These are phyloP conservation scores for Curvularia eragrostidis DNA, from an alignment of 2,329 filamentous ascomycete genomes.

Conservation along the genomic window DNA sequence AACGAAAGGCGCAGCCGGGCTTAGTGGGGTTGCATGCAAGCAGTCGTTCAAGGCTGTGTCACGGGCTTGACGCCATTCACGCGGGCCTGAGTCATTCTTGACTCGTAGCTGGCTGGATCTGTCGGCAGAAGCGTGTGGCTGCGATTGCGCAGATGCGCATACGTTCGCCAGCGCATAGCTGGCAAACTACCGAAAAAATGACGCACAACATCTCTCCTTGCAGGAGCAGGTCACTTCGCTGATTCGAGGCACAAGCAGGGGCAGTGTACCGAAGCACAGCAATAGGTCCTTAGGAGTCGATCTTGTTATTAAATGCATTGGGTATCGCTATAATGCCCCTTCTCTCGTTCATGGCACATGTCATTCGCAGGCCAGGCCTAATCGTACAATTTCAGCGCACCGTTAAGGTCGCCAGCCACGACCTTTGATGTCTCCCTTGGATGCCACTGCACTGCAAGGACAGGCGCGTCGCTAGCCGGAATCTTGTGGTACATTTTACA, in stretches of 20 bases:
- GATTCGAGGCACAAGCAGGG: background rate
- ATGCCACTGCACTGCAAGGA: slow-evolving; percentile 93
- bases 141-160: slow-evolving; percentile 25
- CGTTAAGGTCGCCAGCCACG: slow-evolving; percentile 86
- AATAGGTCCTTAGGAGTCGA: background rate
- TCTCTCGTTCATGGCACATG: background rate
- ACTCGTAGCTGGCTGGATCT: background rate
- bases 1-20: slow-evolving; percentile 18
- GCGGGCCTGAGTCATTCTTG: background rate
- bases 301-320: slow-evolving; percentile 9
- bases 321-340: slow-evolving; percentile 10
- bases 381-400: slow-evolving; percentile 92
- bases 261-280: background rate
- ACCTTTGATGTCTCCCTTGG: slow-evolving; percentile 97
- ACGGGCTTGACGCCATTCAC: slow-evolving; percentile 18
- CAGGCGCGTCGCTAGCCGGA: slow-evolving; percentile 78
- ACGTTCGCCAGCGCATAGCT: slow-evolving; percentile 12
- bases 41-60: slow-evolving; percentile 12
- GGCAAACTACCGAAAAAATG: slow-evolving; percentile 7
- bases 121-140: background rate
- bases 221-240: background rate
- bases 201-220: slow-evolving; percentile 4
- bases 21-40: slow-evolving; percentile 18
- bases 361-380: slow-evolving; percentile 47
- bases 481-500: slow-evolving; percentile 99